A percentile compares a stretch with the other conserved stretches of the same genome.
Evolutionary conservation across 352 stramenopile genomes (phyloP).

Genomic region (Phytopythium montanum): DNA sequence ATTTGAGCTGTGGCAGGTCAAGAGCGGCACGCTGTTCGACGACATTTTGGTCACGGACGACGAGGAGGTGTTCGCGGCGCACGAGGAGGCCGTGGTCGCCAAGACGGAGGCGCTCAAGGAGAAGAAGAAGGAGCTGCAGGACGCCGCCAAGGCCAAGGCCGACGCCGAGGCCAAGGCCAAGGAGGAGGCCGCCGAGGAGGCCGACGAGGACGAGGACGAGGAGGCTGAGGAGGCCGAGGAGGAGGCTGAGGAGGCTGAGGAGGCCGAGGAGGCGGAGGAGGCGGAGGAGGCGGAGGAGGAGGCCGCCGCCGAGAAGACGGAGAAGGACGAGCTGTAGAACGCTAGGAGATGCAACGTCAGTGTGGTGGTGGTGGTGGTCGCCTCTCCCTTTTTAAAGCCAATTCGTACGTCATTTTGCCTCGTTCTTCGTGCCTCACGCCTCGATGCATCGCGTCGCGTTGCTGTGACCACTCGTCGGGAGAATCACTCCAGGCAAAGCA

Average conservation of each 20-base stretch:
- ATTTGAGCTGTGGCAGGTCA: constrained; percentile 99
- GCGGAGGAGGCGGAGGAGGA: constrained; percentile 12
- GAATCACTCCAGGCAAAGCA: too few relatives aligned
- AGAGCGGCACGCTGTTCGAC: constrained; percentile 98
- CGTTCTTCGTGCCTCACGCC: background rate
- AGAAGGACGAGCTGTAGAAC: constrained; percentile 55
- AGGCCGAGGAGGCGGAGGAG: constrained; percentile 13
- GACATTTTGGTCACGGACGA: constrained; percentile 99
- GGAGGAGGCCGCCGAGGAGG: constrained; percentile 55
- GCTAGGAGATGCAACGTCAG: background rate
- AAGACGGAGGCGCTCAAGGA: constrained; percentile 78
- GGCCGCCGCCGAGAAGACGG: constrained; percentile 15
- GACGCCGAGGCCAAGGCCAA: constrained; percentile 76
- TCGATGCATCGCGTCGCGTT: background rate
- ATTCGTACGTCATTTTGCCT: background rate
- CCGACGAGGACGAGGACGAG: constrained; percentile 53
- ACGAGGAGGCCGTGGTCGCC: constrained; percentile 94
- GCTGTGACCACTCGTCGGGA: too few relatives aligned
- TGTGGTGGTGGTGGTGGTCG: background rate
- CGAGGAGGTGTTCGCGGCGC: constrained; percentile 94
- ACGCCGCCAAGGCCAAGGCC: constrained; percentile 62
- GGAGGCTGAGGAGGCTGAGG: constrained; percentile 16
- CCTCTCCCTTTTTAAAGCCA: background rate
- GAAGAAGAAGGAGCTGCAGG: constrained; percentile 79
- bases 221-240: constrained; percentile 28